Evolutionary conservation across 495 filamentous ascomycete species (phyloP).

Genomic region (Aspergillus carlsbadensis): DNA sequence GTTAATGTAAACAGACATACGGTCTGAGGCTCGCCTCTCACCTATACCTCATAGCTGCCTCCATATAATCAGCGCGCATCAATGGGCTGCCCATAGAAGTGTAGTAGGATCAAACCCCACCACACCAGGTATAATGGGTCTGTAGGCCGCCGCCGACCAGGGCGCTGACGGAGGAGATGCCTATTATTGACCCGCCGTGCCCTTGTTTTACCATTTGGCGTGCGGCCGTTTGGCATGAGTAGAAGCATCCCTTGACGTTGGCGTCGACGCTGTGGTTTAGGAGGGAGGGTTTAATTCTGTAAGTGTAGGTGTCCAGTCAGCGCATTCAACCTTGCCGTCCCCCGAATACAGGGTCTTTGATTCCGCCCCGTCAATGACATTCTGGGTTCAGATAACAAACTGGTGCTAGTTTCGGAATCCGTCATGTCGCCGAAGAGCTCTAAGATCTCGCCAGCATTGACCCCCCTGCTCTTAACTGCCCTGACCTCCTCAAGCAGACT

Average conservation of each 20-base stretch:
- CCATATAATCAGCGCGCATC: too few relatives aligned
- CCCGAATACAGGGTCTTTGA: too few relatives aligned
- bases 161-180: conserved; percentile 45
- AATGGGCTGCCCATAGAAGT: too few relatives aligned
- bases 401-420: conserved; percentile 60
- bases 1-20: too few relatives aligned
- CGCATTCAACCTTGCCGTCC: too few relatives aligned
- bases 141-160: conserved; percentile 30
- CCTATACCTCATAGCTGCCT: too few relatives aligned
- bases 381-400: conserved; percentile 75
- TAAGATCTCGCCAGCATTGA: conserved; percentile 41
- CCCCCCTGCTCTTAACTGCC: conserved; percentile 34
- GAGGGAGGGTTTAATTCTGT: background rate
- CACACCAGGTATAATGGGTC: conserved; percentile 46
- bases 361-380: too few relatives aligned
- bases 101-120: too few relatives aligned
- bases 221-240: conserved; percentile 54
- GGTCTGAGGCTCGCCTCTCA: too few relatives aligned
- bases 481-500: conserved; percentile 47
- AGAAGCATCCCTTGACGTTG: conserved; percentile 70
- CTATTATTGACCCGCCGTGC: conserved; percentile 46
- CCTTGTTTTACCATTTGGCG: conserved; percentile 32
- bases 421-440: conserved; percentile 62
- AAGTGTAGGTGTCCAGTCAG: background rate
- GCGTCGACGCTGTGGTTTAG: conserved; percentile 29